Base-by-base conservation (phyloP, 345 rosid species). In the Syzygium grande region DNA sequence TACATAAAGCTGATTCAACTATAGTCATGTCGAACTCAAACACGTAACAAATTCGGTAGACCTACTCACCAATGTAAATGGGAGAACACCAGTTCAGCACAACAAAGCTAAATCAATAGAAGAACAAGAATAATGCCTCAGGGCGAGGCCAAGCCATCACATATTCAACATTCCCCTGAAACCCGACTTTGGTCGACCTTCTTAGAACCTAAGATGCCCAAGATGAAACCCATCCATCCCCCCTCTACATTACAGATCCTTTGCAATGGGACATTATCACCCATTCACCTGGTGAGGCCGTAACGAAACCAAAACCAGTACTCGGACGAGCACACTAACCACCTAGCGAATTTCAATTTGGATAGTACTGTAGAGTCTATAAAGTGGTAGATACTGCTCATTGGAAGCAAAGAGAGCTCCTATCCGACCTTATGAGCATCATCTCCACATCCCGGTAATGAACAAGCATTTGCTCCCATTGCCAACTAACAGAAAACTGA, bases 401-500 rank as follows among this genome's bases (percentile, higher is more conserved):
- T 3, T 2, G 0, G 11, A 65, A 29, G 41, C 22, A 0, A 21
- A 0, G 5, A 0, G 41, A 65, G 10, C 41, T 19, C 3, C 77
- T 15, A 1, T 65, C 6, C 2, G 11, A 65, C 78, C 78, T 1
- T 65, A 73, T 6, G 5, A 0, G 80, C 80, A 34, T 34, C 23
- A 73, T 19, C 80, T 23, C 25, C 61, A 4, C 61, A 56, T 56
- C n/a, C 58, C 1, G n/a, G 61, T 11, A 73, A 19, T 0, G 25
- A 73, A 73, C 46, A 34, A 19, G 25, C 46, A 34, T 68, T 68
- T 68, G 79, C 79, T 68, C 79, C 79, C 6, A 34, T 9, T 68
- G 79, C 79, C 46, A 9, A 17, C 46, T 68, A 12, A 34, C 43
- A 19, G 25, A 34, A 0, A 68, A 68, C 79, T 0, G 3, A 68